These are phyloP conservation scores for Eimeria praecox DNA, from an alignment of 169 alveolate genomes.

Conservation along the genomic window DNA sequence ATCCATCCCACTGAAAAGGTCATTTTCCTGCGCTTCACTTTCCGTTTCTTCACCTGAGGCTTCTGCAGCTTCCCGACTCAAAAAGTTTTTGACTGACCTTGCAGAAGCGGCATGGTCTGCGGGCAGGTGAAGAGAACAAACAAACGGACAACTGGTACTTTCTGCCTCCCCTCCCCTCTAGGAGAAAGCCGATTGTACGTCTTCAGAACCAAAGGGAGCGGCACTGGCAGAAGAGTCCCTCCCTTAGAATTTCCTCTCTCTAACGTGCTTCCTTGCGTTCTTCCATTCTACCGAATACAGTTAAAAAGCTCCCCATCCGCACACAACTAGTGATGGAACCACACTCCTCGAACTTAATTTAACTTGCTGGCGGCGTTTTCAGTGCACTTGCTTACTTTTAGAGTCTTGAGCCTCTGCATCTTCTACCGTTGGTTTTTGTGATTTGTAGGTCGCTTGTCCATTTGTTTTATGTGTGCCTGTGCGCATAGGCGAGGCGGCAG, in stretches of 20 bases:
- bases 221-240: not conserved
- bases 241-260: not conserved
- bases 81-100: slow-evolving; percentile 28
- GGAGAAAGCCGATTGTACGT: not conserved
- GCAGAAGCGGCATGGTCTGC: slow-evolving; percentile 4
- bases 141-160: not conserved
- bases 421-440: not conserved
- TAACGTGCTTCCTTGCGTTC: not conserved
- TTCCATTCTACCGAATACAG: no score
- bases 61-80: slow-evolving; percentile 71
- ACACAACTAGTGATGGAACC: not conserved
- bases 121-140: not conserved
- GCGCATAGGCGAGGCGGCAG: slow-evolving; percentile 13
- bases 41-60: slow-evolving; percentile 56
- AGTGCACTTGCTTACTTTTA: not conserved
- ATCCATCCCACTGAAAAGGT: slow-evolving; percentile 51
- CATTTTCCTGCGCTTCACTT: slow-evolving; percentile 35
- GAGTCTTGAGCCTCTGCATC: not conserved
- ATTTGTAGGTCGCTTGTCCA: not conserved
- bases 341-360: not conserved
- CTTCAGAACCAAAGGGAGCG: not conserved
- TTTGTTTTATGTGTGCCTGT: not conserved
- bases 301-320: not conserved
- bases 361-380: not conserved
- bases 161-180: not conserved